Conservation (phyloP, 805 yeast genomes). For the Helenozyma rhizophorensis region DNA sequence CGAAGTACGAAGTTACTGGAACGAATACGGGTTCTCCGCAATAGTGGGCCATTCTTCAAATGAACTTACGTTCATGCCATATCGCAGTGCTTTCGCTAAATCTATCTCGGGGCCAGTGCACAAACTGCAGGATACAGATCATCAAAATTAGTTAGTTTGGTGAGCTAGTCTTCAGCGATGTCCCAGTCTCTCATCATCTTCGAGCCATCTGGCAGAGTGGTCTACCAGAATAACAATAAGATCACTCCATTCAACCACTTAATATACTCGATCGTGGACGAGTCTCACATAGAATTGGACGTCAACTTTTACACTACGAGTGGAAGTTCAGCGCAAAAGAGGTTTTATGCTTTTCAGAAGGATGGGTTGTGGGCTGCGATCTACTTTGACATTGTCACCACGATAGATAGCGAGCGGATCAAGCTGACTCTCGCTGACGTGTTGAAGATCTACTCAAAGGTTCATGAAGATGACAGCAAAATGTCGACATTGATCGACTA, state of each 20-base stretch:
- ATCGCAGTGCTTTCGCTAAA: too few species aligned
- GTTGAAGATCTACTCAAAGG: conserved; percentile 28
- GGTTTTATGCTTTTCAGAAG: conserved; percentile 30
- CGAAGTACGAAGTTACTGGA: too few species aligned
- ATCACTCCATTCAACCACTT: conserved; percentile 38
- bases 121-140: too few species aligned
- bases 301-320: conserved; percentile 29
- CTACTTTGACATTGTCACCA: conserved; percentile 36
- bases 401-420: conserved; percentile 36
- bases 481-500: conserved; percentile 32
- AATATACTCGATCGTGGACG: conserved; percentile 31
- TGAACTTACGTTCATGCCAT: too few species aligned
- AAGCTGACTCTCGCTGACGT: conserved; percentile 28
- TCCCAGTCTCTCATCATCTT: conserved; percentile 38
- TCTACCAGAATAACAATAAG: conserved; percentile 33
- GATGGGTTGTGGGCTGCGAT: conserved; percentile 30
- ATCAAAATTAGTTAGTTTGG: too few species aligned
- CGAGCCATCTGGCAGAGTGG: conserved; percentile 31
- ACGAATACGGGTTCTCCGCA: too few species aligned
- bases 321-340: conserved; percentile 20
- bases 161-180: conserved; percentile 18
- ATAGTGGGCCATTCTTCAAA: too few species aligned
- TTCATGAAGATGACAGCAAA: conserved; percentile 23
- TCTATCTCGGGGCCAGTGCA: too few species aligned
- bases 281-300: conserved; percentile 29